Conservation (phyloP, 2,329 filamentous ascomycete genomes). For the Akanthomyces muscarius region DNA sequence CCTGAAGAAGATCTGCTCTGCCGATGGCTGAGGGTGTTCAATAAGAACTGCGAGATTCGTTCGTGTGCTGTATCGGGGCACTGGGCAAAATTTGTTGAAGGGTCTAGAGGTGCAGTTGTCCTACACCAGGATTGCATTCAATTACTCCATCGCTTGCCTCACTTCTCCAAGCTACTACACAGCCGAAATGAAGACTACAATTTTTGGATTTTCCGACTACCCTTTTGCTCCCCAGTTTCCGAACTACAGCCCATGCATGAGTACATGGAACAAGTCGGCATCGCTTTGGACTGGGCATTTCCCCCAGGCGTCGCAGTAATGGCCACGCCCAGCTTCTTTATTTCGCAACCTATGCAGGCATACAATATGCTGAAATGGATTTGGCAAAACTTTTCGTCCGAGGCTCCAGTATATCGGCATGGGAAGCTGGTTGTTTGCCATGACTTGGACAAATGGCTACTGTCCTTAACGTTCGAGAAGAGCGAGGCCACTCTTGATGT, state of each 20-base stretch:
- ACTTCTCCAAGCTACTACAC: slow-evolving; percentile 32
- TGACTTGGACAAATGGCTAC: slow-evolving; percentile 28
- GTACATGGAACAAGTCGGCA: background rate
- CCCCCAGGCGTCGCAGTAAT: slow-evolving; percentile 32
- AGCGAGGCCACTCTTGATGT: background rate
- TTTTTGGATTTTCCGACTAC: slow-evolving; percentile 39
- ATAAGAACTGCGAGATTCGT: slow-evolving; percentile 40
- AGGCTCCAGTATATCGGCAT: slow-evolving; percentile 15
- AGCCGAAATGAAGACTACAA: slow-evolving; percentile 24
- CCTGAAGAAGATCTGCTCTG: slow-evolving; percentile 36
- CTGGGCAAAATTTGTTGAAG: slow-evolving; percentile 43
- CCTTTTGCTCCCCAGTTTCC: background rate
- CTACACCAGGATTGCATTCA: slow-evolving; percentile 42
- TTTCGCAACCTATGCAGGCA: slow-evolving; percentile 34
- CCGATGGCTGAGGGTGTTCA: slow-evolving; percentile 41
- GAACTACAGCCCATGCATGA: slow-evolving; percentile 18
- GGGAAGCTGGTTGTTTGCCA: slow-evolving; percentile 30
- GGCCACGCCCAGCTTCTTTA: slow-evolving; percentile 41
- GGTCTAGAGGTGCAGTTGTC: slow-evolving; percentile 34
- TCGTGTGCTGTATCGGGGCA: slow-evolving; percentile 39
- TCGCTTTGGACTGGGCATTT: slow-evolving; percentile 30
- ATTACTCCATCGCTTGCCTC: slow-evolving; percentile 38
- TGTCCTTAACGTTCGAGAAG: slow-evolving; percentile 26
- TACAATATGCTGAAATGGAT: slow-evolving; percentile 36
- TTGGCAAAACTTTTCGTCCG: slow-evolving; percentile 23